Conservation (phyloP, 305 asterid genomes). For the Fraxinus paxiana region DNA sequence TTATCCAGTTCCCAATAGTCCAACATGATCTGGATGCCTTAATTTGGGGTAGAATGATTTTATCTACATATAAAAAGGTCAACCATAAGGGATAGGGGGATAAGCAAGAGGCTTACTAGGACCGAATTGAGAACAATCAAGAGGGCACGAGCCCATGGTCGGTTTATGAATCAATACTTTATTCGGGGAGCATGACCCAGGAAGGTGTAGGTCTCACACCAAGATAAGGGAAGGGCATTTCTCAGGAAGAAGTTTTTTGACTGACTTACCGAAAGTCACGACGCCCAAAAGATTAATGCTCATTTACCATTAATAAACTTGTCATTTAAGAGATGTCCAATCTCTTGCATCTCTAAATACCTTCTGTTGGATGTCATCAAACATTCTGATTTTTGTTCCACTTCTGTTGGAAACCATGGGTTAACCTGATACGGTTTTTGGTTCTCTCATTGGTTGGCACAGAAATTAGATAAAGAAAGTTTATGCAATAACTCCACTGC, state of each 20-base stretch:
- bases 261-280: neutral
- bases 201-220: neutral
- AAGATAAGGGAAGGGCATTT: neutral
- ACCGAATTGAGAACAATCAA: neutral
- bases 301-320: neutral
- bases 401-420: neutral
- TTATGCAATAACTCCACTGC: neutral
- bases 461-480: neutral
- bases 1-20: neutral
- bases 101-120: neutral
- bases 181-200: neutral
- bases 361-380: neutral
- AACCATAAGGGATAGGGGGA: neutral
- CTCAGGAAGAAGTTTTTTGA: neutral
- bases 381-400: neutral
- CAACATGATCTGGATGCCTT: conserved; percentile 1
- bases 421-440: neutral
- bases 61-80: neutral
- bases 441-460: neutral
- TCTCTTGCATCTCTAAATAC: neutral
- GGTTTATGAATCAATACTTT: neutral
- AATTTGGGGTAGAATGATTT: conserved; percentile 2
- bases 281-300: neutral
- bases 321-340: neutral
- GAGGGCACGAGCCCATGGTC: neutral